Evolutionary conservation across 2,329 filamentous ascomycete genomes (phyloP).

Genomic region (Venturia effusa): DNA sequence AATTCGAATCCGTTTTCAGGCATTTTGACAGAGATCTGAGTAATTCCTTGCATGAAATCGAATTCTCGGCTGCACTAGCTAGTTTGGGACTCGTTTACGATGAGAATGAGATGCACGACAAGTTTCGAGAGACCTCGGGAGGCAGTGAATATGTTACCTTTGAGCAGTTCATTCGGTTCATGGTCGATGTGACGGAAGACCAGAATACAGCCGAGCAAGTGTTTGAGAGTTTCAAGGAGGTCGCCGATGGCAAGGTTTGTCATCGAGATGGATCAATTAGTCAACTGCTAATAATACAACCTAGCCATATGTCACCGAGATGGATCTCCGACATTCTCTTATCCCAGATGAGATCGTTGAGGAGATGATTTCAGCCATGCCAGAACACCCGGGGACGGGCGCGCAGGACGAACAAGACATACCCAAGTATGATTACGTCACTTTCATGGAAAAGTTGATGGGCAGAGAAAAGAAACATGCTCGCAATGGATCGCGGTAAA

Average conservation of each 20-base stretch:
- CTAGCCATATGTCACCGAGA: conserved; percentile 88
- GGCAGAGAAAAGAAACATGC: conserved; percentile 15
- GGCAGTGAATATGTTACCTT: conserved; percentile 78
- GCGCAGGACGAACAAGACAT: conserved; percentile 73
- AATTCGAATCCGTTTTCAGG: conserved; percentile 96
- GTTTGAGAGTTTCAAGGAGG: conserved; percentile 93
- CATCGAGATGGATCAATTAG: conserved; percentile 7
- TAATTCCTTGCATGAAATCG: conserved; percentile 83
- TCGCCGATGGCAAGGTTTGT: conserved; percentile 81
- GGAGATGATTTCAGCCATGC: conserved; percentile 79
- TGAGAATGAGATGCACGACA: conserved; percentile 95
- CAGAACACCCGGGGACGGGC: conserved; percentile 72
- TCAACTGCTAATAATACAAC: background rate
- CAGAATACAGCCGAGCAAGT: conserved; percentile 98
- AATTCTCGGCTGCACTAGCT: conserved; percentile 93
- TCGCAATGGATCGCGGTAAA: background rate
- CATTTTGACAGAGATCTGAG: conserved; percentile 93
- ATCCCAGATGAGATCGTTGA: conserved; percentile 97
- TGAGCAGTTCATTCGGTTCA: conserved; percentile 98
- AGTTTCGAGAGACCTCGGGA: conserved; percentile 77
- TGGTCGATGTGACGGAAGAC: conserved; percentile 98
- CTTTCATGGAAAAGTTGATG: conserved; percentile 76
- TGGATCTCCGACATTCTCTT: conserved; percentile 87
- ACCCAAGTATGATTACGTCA: conserved; percentile 90
- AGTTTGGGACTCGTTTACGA: conserved; percentile 92